Base-by-base conservation (phyloP, 2,329 filamentous ascomycete species). In the Parafenestella ontariensis region DNA sequence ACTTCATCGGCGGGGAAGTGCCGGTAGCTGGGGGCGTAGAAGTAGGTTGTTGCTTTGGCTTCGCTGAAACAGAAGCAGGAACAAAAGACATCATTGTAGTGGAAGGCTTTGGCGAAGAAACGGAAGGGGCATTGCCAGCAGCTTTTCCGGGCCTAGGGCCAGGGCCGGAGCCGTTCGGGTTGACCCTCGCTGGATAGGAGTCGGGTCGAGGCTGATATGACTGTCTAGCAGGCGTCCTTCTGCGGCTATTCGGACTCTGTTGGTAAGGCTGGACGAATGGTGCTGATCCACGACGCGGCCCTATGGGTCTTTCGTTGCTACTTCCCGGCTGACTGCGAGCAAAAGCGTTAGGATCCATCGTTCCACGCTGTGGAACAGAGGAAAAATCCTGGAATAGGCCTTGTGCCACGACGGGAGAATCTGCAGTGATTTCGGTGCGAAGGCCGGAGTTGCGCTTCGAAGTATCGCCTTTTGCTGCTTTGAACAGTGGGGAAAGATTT, bases 401-500 rank as follows among this genome's bases (percentile, higher is more conserved):
- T 36, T 69, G 69, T 17, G 61, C 50, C 17, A 67, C 49, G 15
- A 65, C 41, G 9, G 73, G 69, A 21, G 71, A 73, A 48, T 71
- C 67, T 11, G 71, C 68, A 9, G 68, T 74, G 37, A 79, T 66
- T 52, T 80, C 77, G 28, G 79, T 78, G 15, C 78, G 77, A 9
- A 81, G 71, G 45, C 72, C 69, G 28, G 79, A 81, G 26, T 78
- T 76, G 29, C 76, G 77, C 41, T 74, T 70, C 5, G 74, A 64
- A 11, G 76, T 73, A 36, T 80, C 77, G n/a, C 67, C 63, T 49
- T 78, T 76, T 13, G 77, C 77, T 28, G 79, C 78, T 59, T 81
- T 77, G 73, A 82, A 82, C 21, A 82, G 58, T 3, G 79, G 78
- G 3, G 79, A 81, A 29, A 82, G 77, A 56, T 82, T 82, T 36